Percentiles rank a stretch among this genome's conserved stretches.
Evolutionary conservation across 2,329 filamentous ascomycete species (phyloP).

Genomic region (Colletotrichum somersetense): DNA sequence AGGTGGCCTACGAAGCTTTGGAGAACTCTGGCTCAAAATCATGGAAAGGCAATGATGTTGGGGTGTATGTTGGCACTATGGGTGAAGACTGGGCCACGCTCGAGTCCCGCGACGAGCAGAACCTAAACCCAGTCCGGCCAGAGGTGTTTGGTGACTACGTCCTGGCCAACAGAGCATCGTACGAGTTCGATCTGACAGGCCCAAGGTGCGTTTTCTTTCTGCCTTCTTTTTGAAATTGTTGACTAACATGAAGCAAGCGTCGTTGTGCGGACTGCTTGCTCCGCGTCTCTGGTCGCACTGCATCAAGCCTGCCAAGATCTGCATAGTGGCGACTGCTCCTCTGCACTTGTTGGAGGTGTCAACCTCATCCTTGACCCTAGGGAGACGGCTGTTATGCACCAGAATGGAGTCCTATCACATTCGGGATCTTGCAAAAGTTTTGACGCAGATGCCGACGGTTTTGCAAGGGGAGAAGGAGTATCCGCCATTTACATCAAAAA

Average conservation of each 20-base stretch:
- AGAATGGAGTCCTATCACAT: slow-evolving; percentile 53
- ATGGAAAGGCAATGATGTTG: slow-evolving; percentile 47
- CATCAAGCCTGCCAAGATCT: slow-evolving; percentile 53
- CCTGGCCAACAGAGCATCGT: slow-evolving; percentile 50
- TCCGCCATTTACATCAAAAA: slow-evolving; percentile 60
- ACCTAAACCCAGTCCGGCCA: slow-evolving; percentile 43
- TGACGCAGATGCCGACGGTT: slow-evolving; percentile 62
- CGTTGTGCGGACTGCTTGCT: slow-evolving; percentile 56
- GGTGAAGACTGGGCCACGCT: slow-evolving; percentile 48
- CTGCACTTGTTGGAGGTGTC: slow-evolving; percentile 53
- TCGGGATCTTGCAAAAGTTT: slow-evolving; percentile 53
- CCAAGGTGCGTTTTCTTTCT: slow-evolving; percentile 46
- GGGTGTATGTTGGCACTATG: slow-evolving; percentile 49
- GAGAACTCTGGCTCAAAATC: slow-evolving; percentile 45
- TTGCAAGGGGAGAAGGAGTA: slow-evolving; percentile 63
- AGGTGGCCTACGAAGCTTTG: slow-evolving; percentile 40
- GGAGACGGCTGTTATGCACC: slow-evolving; percentile 48
- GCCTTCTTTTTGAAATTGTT: not conserved
- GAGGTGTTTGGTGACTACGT: slow-evolving; percentile 45
- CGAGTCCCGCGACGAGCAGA: slow-evolving; percentile 42
- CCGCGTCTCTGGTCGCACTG: slow-evolving; percentile 52
- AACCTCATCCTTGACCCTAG: slow-evolving; percentile 53
- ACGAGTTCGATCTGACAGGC: slow-evolving; percentile 51
- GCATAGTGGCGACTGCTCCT: slow-evolving; percentile 45
- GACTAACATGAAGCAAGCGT: slow-evolving; percentile 40